Base-by-base conservation (phyloP, 768 basidiomycete species). In the Baorangia bicolor region DNA sequence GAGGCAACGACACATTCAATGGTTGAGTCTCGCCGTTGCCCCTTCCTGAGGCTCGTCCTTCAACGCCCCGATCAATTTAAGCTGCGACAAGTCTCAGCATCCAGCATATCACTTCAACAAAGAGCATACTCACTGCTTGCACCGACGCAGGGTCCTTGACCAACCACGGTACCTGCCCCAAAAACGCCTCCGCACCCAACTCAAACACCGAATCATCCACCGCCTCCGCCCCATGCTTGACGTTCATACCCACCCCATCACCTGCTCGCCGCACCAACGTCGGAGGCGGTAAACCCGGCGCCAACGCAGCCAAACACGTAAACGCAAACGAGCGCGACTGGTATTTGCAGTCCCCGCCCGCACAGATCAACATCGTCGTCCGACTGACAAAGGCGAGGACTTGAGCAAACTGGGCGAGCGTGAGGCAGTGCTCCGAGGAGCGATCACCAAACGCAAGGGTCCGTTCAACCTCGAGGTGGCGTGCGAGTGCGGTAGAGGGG, bases 271-370 rank as follows among this genome's bases (percentile, higher is more conserved):
- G 35, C 14, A 13, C 35, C 21, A 33, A 5, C 16, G 18, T 58
- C 14, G 35, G 20, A 30, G 51, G 56, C 11, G 56, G 63, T 4
- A 65, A 14, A 0, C 5, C 37, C 2, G 54, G 50, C 3, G 56
- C 21, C 43, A 57, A 41, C 2, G 63, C 55, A 6, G 21, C 38
- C 43, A 64, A 12, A 9, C 48, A 58, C 2, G 38, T 58, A 6
- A 62, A 64, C 7, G 47, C 47, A 20, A 64, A 65, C 25, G 56
- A 53, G 13, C 42, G 53, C 8, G 59, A 62, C 34, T 62, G 51
- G n/a, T 44, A 65, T 21, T 25, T 39, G 20, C 55, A 65, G 21
- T 48, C 52, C 1, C 60, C 60, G 0, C 47, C 56, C 3, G 52
- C 48, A 42, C 56, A 58, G 3, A 62, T 31, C 31, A 53, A 0